Evolutionary conservation across 495 filamentous ascomycete species (phyloP), one percentile per base, ranked within the genome.

Genomic region (Penicillium pulvis): DNA sequence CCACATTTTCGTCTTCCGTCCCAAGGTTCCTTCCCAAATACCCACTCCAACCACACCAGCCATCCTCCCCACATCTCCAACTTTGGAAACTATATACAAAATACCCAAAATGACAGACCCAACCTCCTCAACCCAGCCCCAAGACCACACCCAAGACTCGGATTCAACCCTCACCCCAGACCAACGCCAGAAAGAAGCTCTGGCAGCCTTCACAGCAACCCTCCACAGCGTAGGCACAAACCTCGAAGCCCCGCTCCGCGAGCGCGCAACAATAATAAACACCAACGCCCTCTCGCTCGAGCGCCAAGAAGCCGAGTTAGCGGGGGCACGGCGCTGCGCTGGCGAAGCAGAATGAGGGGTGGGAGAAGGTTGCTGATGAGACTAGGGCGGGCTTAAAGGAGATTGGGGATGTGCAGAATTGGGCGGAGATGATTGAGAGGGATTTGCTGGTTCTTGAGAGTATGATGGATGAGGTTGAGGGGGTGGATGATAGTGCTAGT

Each of bases 361-460:
- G 88, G 72, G 79, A 81, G 63, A 86, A 83, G 64, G 68, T 93
- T 39, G 88, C 85, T 14, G 84, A 86, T 60, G 80, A 85, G 63
- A 86, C 87, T 48, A 80, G 86, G 51, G 81, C 83, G 44, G 86
- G 85, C 68, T 73, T 98, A 48, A 97, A 97, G 78, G 91, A 96
- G 82, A 83, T 97, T 65, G 94, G 94, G 30, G 91, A 97, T 70
- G 85, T 97, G 72, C 94, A 97, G 83, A 96, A 97, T 70, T 97
- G 93, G 93, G 93, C 93, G 42, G 94, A 98, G 84, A 83, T 96
- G 80, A 80, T 97, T 65, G 94, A 98, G 81, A 73, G 90, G 71
- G 93, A 97, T 76, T 83, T 98, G 60, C 67, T 92, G 65, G 85
- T 95, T 57, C 67, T 98, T 39, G 92, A 95, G 75, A 92, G 97